phyloP scores from a whole-genome alignment of 805 yeast genomes.

The Candida koratica region DNA sequence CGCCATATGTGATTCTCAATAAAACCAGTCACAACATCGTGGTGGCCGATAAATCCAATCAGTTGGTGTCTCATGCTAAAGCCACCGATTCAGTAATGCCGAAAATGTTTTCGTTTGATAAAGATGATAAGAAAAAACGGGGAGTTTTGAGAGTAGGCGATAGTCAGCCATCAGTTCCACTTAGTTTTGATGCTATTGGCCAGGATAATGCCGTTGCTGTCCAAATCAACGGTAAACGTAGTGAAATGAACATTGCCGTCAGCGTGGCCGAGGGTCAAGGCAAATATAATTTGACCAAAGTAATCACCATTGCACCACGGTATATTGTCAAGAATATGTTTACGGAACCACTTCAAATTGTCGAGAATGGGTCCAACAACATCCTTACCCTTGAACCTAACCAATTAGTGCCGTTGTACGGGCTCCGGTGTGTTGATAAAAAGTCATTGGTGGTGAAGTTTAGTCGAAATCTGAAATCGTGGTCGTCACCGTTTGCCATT shows the following conservation, averaged over 20 bases:
- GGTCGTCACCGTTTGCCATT: conserved; percentile 88
- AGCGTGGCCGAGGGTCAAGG: conserved; percentile 81
- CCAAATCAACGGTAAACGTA: conserved; percentile 45
- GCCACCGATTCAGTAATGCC: conserved; percentile 42
- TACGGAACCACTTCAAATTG: conserved; percentile 51
- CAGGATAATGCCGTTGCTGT: conserved; percentile 56
- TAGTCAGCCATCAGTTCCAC: conserved; percentile 66
- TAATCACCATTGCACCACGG: conserved; percentile 78
- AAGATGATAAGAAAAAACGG: conserved; percentile 53
- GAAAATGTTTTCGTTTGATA: conserved; percentile 79
- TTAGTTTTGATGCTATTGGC: conserved; percentile 89
- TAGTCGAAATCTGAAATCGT: conserved; percentile 51
- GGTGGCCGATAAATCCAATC: conserved; percentile 55
- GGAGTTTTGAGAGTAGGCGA: conserved; percentile 64
- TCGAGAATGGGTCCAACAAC: conserved; percentile 64
- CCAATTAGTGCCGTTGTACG: conserved; percentile 56
- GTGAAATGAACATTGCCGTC: conserved; percentile 73
- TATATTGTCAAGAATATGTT: conserved; percentile 67
- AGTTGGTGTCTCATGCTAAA: conserved; percentile 39
- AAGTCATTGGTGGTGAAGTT: conserved; percentile 64
- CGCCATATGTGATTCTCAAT: conserved; percentile 84
- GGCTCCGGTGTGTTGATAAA: conserved; percentile 50
- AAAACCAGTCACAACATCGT: conserved; percentile 66
- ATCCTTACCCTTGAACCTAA: conserved; percentile 44
- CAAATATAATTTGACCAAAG: conserved; percentile 68